Base-by-base conservation (phyloP, 192 early-diverging fungal species). In the Thoreauomyces humboldtii region DNA sequence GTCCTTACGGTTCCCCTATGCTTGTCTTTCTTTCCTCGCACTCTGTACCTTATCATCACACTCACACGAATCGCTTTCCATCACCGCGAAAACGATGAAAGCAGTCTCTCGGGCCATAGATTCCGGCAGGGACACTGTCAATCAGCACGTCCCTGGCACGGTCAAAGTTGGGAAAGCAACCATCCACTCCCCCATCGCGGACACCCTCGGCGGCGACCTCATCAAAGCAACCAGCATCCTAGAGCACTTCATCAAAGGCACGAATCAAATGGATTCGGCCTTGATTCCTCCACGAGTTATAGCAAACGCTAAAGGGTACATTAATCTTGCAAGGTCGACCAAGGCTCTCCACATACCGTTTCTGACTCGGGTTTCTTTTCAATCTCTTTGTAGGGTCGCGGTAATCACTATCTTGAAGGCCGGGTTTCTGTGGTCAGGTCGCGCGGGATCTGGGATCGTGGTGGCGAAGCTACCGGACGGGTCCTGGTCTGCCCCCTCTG, bases 371-470 rank as follows among this genome's bases (percentile, higher is more conserved):
- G n/a, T n/a, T n/a, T n/a, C n/a, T n/a, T n/a, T n/a, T n/a, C n/a
- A n/a, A 54, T 79, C 84, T 29, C 87, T 87, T 25, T 79, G 86
- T 63, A 92, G 94, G 11, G 82, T 98, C 31, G 95, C 94, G 57
- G 88, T 96, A 22, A 77, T 96, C 61, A 91, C 92, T 5, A 89
- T 94, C 5, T 65, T 96, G 36, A 96, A 70, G 92, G 88, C 21
- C 29, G 95, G 93, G 2, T 90, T 93, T 62, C 71, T 89, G 7
- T 91, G 89, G 84, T 89, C 91, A 7, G 94, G 92, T 7, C 80
- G 92, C 19, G 77, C 81, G 21, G 95, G 95, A 50, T 86, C 88
- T 9, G 95, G 95, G 1, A 72, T 98, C 19, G 91, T 95, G n/a
- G 85, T 98, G 46, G 89, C 95, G 38, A 80, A 79, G 34, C 77